Conservation (phyloP, 1,284 basidiomycete genomes). For the Ustilago crameri region DNA sequence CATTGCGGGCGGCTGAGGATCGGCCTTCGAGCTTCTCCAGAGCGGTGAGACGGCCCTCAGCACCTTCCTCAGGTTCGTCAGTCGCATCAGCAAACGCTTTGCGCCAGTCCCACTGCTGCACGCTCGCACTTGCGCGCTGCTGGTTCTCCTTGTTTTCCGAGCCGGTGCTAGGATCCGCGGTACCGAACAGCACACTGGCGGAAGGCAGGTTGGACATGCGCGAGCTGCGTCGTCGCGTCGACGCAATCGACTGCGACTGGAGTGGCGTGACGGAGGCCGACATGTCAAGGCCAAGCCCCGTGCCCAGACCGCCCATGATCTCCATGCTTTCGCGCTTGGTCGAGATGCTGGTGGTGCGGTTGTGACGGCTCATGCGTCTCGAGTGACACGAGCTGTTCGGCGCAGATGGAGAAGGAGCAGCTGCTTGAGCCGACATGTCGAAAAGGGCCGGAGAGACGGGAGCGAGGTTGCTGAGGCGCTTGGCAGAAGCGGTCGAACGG, state of each 20-base stretch:
- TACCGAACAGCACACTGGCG: slow-evolving; percentile 53
- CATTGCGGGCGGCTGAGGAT: slow-evolving; percentile 6
- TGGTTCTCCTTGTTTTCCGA: slow-evolving; percentile 3
- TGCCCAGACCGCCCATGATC: slow-evolving; percentile 60
- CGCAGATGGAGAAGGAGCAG: slow-evolving; percentile 10
- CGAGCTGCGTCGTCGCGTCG: slow-evolving; percentile 43
- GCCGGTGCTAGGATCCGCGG: slow-evolving; percentile 11
- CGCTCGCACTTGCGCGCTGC: slow-evolving; percentile 21
- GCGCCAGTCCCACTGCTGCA: slow-evolving; percentile 47
- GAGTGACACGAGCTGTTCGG: slow-evolving; percentile 28
- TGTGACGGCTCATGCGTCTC: slow-evolving; percentile 52
- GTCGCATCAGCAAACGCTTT: slow-evolving; percentile 34
- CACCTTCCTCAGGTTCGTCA: slow-evolving; percentile 27
- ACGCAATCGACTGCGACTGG: slow-evolving; percentile 17
- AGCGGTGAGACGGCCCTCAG: slow-evolving; percentile 53
- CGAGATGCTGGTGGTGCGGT: slow-evolving; percentile 51
- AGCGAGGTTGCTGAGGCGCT: slow-evolving; percentile 17
- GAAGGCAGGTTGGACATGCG: slow-evolving; percentile 53
- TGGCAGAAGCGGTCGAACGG: slow-evolving; percentile 1
- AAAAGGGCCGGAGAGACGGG: slow-evolving; percentile 21
- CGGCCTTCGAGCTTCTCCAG: slow-evolving; percentile 63
- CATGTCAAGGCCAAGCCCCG: slow-evolving; percentile 50
- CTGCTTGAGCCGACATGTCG: slow-evolving; percentile 14
- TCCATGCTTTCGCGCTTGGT: slow-evolving; percentile 64
- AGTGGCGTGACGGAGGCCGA: slow-evolving; percentile 1